Base-by-base conservation (phyloP, 495 filamentous ascomycete species). In the Lasiosphaeriaceae sp. region DNA sequence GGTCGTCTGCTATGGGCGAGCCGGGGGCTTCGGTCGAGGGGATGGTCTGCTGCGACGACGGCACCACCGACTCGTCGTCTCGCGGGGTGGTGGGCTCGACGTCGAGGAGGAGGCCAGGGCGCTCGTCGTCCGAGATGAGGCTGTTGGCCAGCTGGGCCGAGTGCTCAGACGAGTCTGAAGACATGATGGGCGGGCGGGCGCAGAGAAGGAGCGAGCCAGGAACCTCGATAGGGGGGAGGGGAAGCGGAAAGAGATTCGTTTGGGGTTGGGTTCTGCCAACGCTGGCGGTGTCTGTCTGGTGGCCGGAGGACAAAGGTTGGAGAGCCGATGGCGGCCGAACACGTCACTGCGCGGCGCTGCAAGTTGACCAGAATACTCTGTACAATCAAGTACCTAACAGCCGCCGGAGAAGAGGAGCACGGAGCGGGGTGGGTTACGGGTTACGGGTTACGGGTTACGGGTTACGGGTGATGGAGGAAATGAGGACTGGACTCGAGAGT, bases 21-120 rank as follows among this genome's bases (percentile, higher is more conserved):
- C 68, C 66, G 11, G 74, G 65, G 3, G 52, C 70, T 59, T 74
- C 73, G 14, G 77, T 78, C 1, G 75, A 75, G 37, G 72, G 74
- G 16, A 80, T 69, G 41, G 74, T 76, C 17, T 70, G 65, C 35
- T 77, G 74, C 24, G 75, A 78, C 24, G 59, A 66, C 12, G 70
- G 54, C 21, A 55, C 56, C 29, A 66, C 19, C 3, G 58, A 61
- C 6, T 66, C 69, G 43, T 63, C 61, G 51, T 74, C 73, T 44
- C 57, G 74, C 41, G 73, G 72, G 37, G 74, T 75, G 7, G 71
- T 61, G 34, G 76, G 77, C 34, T 71, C 66, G n/a, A n/a, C n/a
- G 58, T 74, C 55, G 55, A 61, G 50, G n/a, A 60, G 54, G 20
- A 60, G 54, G 24, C 26, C 52, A 2, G 14, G 37, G 21, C 46